Evolutionary conservation across 371 early-diverging fungal species (phyloP).

Genomic region (Furculomyces boomerangus): DNA sequence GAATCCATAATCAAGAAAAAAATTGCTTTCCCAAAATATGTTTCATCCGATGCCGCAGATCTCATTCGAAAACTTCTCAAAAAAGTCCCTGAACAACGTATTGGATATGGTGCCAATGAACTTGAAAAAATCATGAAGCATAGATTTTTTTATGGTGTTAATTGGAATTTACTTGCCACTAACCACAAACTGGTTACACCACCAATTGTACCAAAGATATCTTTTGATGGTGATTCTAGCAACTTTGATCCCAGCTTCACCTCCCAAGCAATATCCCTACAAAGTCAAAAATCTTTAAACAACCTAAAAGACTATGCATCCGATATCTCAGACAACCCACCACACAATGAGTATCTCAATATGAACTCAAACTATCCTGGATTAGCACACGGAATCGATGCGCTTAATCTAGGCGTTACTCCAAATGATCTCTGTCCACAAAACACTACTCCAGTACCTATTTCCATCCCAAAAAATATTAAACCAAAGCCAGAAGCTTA

Average conservation of each 20-base stretch:
- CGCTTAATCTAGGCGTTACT: no score
- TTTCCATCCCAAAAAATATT: no score
- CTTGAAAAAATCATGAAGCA: slow-evolving; percentile 65
- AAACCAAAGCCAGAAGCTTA: no score
- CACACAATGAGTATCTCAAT: no score
- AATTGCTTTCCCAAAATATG: slow-evolving; percentile 19
- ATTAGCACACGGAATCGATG: no score
- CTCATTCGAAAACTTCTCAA: slow-evolving; percentile 71
- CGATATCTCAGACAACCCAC: no score
- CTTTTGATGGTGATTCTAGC: slow-evolving; percentile 37
- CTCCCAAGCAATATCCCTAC: slow-evolving; percentile 10
- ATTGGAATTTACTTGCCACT: slow-evolving; percentile 40
- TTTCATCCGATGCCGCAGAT: slow-evolving; percentile 70
- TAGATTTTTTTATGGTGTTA: slow-evolving; percentile 68
- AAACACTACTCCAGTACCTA: no score
- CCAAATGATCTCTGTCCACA: no score
- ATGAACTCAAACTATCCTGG: no score
- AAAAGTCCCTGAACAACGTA: slow-evolving; percentile 70
- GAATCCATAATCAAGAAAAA: slow-evolving; percentile 72
- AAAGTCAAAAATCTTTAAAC: no score
- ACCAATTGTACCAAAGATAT: slow-evolving; percentile 17
- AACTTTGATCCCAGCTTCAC: slow-evolving; percentile 64
- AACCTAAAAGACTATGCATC: no score
- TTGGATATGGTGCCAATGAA: slow-evolving; percentile 55
- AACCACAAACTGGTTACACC: slow-evolving; percentile 10